Evolutionary conservation across 495 filamentous ascomycete genomes (phyloP), one percentile per base, ranked within the genome.

Genomic region (Xylaria scruposa): DNA sequence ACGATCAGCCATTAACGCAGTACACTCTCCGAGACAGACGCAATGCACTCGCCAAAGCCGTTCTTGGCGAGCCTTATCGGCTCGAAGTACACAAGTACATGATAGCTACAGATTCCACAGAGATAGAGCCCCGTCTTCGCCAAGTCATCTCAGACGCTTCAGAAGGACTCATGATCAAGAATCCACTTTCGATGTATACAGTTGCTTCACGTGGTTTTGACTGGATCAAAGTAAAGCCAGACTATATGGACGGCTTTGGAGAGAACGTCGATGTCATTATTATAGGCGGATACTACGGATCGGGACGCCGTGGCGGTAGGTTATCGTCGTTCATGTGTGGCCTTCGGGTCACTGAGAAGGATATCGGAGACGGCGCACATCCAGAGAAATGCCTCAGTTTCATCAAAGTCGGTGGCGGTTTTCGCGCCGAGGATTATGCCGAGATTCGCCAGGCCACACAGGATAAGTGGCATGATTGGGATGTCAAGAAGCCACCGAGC

Each of bases 181-280:
- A 97, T 76, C 96, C 96, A 6, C 86, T 92, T 15, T 96, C 94
- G 3, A 83, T 88, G 61, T 99, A 99, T 78, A 88, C 90, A 33
- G 84, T 97, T 40, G 97, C 97, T 79, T 92, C 94, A 73, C 92
- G 96, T 38, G 96, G 96, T 77, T 94, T 98, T 76, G 92, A 97
- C 83, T 99, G 96, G 96, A 93, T 98, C 85, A 99, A 99, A 79
- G 94, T 99, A 24, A 99, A 99, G 79, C 96, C 96, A 6, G 96
- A 99, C 71, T 99, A 99, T 81, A 98, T 99, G 96, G 91, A 90
- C 31, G 96, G 97, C 73, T 98, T 95, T 78, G 96, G 96, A 68
- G 96, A 99, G 81, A 93, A 91, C 7, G 88, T 99, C 12, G 96
- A 99, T 77, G 91, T 94, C 63, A 83, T 97, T 21, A 87, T 99